These are phyloP conservation scores for Xylariaceae sp. DNA, from an alignment of 2,329 filamentous ascomycete genomes.

Conservation along the genomic window DNA sequence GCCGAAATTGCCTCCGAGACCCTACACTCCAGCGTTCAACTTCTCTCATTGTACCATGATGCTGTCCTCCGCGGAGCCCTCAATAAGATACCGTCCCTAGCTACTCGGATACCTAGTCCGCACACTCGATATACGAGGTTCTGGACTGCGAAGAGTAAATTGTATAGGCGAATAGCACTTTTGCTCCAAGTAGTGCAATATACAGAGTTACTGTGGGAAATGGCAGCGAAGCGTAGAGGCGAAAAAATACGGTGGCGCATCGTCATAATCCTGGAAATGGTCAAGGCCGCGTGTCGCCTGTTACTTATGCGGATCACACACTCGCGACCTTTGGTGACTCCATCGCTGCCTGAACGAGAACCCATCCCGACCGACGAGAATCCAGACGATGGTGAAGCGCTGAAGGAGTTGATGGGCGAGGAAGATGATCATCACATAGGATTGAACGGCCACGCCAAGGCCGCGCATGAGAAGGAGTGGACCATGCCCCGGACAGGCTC, in stretches of 20 bases:
- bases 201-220: slow-evolving; percentile 94
- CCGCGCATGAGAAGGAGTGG: slow-evolving; percentile 65
- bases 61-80: slow-evolving; percentile 67
- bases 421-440: slow-evolving; percentile 21
- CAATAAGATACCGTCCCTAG: slow-evolving; percentile 55
- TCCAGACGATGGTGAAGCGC: slow-evolving; percentile 42
- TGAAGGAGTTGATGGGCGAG: slow-evolving; percentile 28
- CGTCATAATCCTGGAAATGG: slow-evolving; percentile 75
- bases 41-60: slow-evolving; percentile 92
- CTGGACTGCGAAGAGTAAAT: slow-evolving; percentile 58
- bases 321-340: slow-evolving; percentile 75
- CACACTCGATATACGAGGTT: slow-evolving; percentile 65
- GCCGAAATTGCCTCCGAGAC: slow-evolving; percentile 94
- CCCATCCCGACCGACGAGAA: slow-evolving; percentile 58
- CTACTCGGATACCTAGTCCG: slow-evolving; percentile 49
- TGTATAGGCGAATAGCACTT: slow-evolving; percentile 78
- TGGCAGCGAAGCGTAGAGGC: slow-evolving; percentile 83
- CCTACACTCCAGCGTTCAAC: slow-evolving; percentile 80
- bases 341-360: slow-evolving; percentile 82
- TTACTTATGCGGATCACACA: slow-evolving; percentile 79
- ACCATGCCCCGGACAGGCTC: slow-evolving; percentile 92
- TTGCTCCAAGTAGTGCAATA: slow-evolving; percentile 88
- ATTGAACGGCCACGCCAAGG: slow-evolving; percentile 38
- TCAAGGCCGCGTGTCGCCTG: slow-evolving; percentile 82
- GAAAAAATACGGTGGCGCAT: slow-evolving; percentile 82